Percentiles rank a stretch among this genome's conserved stretches.
Conservation (phyloP, 805 yeast species). For the Wickerhamiella slavikovae region DNA sequence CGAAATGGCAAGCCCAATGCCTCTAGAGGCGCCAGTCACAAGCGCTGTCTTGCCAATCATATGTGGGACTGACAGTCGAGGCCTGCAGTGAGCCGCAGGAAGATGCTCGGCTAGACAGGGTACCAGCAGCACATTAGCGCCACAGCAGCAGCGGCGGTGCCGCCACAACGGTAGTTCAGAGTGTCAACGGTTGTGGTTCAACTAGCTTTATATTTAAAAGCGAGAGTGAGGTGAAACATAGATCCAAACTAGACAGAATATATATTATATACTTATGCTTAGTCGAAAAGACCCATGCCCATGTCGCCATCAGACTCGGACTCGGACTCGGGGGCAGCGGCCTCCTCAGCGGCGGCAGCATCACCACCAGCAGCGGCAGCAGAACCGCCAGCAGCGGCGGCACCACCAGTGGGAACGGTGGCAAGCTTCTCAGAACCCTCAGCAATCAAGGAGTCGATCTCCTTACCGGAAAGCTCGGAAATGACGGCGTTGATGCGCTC, state of each 20-base stretch:
- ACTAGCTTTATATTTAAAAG: no score
- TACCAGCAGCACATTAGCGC: no score
- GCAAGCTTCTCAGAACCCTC: slow-evolving; percentile 94
- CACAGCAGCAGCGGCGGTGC: no score
- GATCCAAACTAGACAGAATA: no score
- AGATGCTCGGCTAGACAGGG: no score
- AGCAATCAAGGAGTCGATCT: slow-evolving; percentile 71
- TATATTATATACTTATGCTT: slow-evolving; percentile 27
- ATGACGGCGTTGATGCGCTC: slow-evolving; percentile 64
- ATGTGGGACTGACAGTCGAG: no score
- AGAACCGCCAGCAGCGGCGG: slow-evolving; percentile 63
- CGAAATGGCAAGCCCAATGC: slow-evolving; percentile 44
- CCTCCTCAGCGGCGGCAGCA: slow-evolving; percentile 54
- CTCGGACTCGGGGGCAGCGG: slow-evolving; percentile 41
- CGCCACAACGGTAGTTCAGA: no score
- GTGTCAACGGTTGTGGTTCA: no score
- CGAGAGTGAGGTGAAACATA: no score
- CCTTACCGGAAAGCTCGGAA: slow-evolving; percentile 82
- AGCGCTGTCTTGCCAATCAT: slow-evolving; percentile 4
- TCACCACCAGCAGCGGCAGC: slow-evolving; percentile 53
- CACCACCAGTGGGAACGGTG: slow-evolving; percentile 95
- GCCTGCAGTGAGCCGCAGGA: no score
- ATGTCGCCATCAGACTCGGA: slow-evolving; percentile 23
- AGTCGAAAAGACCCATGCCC: slow-evolving; percentile 91
- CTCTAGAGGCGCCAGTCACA: slow-evolving; percentile 51